Percentiles rank a stretch among this genome's conserved stretches.
phyloP scores from a whole-genome alignment of 2,329 filamentous ascomycete species.

The Gaeumannomyces sp. region DNA sequence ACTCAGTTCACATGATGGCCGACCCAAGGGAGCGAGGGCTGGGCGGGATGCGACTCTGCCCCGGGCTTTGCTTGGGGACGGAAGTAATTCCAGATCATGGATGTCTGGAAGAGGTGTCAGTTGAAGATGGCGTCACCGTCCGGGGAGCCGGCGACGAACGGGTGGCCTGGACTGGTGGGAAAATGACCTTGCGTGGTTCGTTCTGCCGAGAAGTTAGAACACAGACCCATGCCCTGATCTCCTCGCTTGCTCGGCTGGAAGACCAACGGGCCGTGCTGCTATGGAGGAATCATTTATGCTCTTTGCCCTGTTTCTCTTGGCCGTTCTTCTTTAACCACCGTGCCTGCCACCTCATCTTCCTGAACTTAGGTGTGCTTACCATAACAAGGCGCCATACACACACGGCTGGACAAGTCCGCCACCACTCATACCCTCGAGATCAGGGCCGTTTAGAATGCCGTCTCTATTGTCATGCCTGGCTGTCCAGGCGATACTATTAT shows the following conservation, averaged over 20 bases:
- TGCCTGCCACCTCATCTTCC: background rate
- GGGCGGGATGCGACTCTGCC: background rate
- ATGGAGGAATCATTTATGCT: background rate
- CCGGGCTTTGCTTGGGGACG: background rate
- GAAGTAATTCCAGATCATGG: background rate
- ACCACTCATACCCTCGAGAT: background rate
- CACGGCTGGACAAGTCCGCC: background rate
- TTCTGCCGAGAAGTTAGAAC: background rate
- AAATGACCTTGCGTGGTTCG: background rate
- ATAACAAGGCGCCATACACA: background rate
- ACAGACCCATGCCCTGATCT: background rate
- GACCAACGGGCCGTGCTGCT: background rate
- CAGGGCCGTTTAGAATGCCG: background rate
- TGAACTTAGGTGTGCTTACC: background rate
- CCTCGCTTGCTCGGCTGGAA: background rate
- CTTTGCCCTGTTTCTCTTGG: background rate
- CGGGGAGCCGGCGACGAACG: background rate
- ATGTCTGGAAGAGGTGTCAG: too few relatives aligned
- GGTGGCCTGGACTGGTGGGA: background rate
- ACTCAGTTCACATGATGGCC: background rate
- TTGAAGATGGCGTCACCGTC: background rate
- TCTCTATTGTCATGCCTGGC: constrained; percentile 4
- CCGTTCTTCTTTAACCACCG: background rate
- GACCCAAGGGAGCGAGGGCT: background rate
- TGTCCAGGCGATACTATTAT: constrained; percentile 1